phyloP scores from a whole-genome alignment of 2,329 filamentous ascomycete species.

The Alternaria sp. region DNA sequence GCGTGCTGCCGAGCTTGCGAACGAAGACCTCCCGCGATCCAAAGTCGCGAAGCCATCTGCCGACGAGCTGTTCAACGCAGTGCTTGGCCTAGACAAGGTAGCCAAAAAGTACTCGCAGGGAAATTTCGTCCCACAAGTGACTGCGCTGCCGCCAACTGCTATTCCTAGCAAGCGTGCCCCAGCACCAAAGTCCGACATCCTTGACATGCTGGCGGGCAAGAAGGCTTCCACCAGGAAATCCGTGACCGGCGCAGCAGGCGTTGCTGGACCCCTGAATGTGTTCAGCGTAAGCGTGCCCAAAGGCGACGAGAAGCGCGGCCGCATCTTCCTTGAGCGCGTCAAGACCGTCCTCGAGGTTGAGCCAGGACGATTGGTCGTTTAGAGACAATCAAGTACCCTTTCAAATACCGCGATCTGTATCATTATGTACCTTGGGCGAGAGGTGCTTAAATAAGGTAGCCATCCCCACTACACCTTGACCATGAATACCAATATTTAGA shows the following conservation, averaged over 20 bases:
- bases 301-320: slow-evolving; percentile 82
- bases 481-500: slow-evolving; percentile 3
- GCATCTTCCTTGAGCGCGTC: slow-evolving; percentile 83
- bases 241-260: slow-evolving; percentile 32
- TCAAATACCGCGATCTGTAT: slow-evolving; percentile 33
- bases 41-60: slow-evolving; percentile 71
- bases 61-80: slow-evolving; percentile 87
- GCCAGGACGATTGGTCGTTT: slow-evolving; percentile 51
- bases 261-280: slow-evolving; percentile 69
- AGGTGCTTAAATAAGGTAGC: not conserved
- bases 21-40: slow-evolving; percentile 80
- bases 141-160: slow-evolving; percentile 50
- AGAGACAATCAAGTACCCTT: slow-evolving; percentile 8
- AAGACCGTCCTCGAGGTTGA: slow-evolving; percentile 73
- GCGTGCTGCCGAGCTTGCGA: slow-evolving; percentile 85
- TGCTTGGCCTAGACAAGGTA: slow-evolving; percentile 75
- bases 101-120: slow-evolving; percentile 61
- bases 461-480: not conserved
- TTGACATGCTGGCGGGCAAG: slow-evolving; percentile 73
- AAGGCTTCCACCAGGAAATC: slow-evolving; percentile 38
- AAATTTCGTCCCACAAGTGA: slow-evolving; percentile 77
- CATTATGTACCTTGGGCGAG: slow-evolving; percentile 28
- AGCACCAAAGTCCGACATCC: slow-evolving; percentile 71
- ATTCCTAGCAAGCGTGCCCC: slow-evolving; percentile 41
- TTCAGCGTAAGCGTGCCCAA: slow-evolving; percentile 83